These are phyloP conservation scores for Leccinum truebloodii DNA, from an alignment of 768 basidiomycete species.

Conservation along the genomic window DNA sequence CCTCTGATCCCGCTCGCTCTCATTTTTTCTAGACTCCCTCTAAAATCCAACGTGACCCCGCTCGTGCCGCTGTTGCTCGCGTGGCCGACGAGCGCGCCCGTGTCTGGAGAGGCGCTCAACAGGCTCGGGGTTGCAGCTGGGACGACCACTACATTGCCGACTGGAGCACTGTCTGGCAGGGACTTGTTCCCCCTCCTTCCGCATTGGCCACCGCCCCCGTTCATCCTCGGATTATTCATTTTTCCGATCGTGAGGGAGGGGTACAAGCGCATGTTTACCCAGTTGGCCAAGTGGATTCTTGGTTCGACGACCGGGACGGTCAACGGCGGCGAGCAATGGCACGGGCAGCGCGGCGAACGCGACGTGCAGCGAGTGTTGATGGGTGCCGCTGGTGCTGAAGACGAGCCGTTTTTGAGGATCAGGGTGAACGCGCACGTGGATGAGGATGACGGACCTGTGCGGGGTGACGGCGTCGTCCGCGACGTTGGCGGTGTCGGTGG, in stretches of 20 bases:
- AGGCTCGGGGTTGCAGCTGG: not conserved
- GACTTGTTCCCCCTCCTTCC: constrained; percentile 33
- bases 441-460: constrained; percentile 18
- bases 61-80: constrained; percentile 27
- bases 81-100: constrained; percentile 33
- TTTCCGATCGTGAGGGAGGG: constrained; percentile 48
- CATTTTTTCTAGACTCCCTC: constrained; percentile 57
- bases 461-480: not conserved
- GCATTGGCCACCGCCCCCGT: constrained; percentile 61
- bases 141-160: not conserved
- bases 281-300: constrained; percentile 45
- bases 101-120: constrained; percentile 8
- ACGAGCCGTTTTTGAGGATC: constrained; percentile 33
- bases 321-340: constrained; percentile 9
- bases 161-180: not conserved
- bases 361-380: constrained; percentile 26
- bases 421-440: constrained; percentile 38
- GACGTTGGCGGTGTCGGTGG: too few species aligned
- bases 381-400: constrained; percentile 26
- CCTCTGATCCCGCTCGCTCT: constrained; percentile 70
- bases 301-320: constrained; percentile 30
- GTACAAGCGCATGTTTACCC: constrained; percentile 44
- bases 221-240: constrained; percentile 54
- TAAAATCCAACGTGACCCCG: constrained; percentile 29
- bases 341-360: constrained; percentile 16